Evolutionary conservation across 1,284 basidiomycete species (phyloP).

Genomic region (Fomitiporia mediterranea): DNA sequence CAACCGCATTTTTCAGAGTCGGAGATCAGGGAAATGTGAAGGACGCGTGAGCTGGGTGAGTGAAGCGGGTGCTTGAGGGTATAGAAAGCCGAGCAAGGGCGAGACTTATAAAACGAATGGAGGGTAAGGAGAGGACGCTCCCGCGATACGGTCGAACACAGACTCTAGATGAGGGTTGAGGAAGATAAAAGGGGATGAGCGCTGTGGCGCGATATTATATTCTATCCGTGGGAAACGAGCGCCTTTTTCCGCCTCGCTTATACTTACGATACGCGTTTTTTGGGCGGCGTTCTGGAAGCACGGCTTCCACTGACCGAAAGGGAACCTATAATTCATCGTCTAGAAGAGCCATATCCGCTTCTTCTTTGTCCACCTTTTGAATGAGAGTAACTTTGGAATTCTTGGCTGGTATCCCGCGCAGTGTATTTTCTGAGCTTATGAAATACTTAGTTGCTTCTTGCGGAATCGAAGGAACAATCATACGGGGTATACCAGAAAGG

Average conservation of each 20-base stretch:
- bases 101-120: conserved; percentile 18
- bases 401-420: no score
- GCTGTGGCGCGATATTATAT: background rate
- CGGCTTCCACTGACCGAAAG: no score
- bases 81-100: background rate
- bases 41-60: conserved; percentile 3
- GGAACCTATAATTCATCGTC: no score
- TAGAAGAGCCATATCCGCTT: background rate
- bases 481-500: background rate
- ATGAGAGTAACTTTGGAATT: no score
- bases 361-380: no score
- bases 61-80: conserved; percentile 12
- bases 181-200: conserved; percentile 7
- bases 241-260: conserved; percentile 1
- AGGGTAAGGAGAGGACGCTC: conserved; percentile 17
- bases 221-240: background rate
- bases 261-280: no score
- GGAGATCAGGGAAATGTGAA: background rate
- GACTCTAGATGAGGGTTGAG: conserved; percentile 12
- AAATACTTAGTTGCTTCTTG: no score
- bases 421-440: background rate
- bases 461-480: conserved; percentile 3
- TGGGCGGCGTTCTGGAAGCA: no score
- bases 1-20: conserved; percentile 5
- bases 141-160: conserved; percentile 12